Base-by-base conservation (phyloP, 805 yeast species). In the Metschnikowia reukaufii region DNA sequence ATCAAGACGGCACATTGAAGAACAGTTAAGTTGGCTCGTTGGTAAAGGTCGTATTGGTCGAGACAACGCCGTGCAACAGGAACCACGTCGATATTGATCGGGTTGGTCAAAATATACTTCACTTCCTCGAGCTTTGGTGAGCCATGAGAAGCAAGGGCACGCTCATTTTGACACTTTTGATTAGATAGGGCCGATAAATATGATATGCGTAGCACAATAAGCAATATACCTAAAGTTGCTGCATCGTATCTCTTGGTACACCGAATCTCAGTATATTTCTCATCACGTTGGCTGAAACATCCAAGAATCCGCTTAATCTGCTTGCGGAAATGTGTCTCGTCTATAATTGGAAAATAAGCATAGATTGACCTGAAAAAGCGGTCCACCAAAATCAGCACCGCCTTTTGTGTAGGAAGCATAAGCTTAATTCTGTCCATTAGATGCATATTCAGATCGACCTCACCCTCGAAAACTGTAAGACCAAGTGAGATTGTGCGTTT, bases 161-260 rank as follows among this genome's bases (percentile, higher is more conserved):
- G 17, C 21, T 55, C 57, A 36, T 59, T 58, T 6, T 49, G 55
- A 13, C 31, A 25, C 13, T 31, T 42, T 12, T 44, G 48, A 44
- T 55, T 56, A 21, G 59, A 50, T 16, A 58, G 45, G 36, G 80
- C 59, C 0, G 84, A 77, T 30, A 79, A 63, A 79, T 84, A 81
- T 19, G 82, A 70, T 20, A 82, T 57, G 47, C 86, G 68, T 33
- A 82, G 57, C 16, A 81, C 68, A 16, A 82, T 70, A 16, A 82
- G 64, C 50, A 79, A 56, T 0, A 80, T 73, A 41, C 86, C 84
- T 35, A 81, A 60, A 32, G 62, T 73, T 50, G 77, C 75, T 56
- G 72, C 73, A 47, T 78, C 81, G 41, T 67, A 70, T 50, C 68
- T 62, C 44, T 64, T 71, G 37, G 64, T 67, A 3, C 74, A 58